Evolutionary conservation across 768 basidiomycete species (phyloP).

Genomic region (Russula lepida): DNA sequence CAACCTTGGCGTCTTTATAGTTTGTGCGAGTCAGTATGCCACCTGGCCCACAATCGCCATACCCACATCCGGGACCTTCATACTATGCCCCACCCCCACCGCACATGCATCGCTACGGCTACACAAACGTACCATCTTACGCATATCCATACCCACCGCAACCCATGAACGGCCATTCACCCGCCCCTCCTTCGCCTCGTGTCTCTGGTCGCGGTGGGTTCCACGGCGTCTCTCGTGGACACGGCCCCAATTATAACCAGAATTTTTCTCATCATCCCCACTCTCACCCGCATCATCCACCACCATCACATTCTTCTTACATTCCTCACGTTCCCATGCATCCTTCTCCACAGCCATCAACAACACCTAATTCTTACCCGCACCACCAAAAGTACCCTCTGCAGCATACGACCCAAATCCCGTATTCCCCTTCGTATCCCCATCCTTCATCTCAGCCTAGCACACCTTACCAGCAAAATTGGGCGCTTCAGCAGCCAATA

Average conservation of each 20-base stretch:
- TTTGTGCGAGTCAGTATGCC: background rate
- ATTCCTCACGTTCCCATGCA: conserved; percentile 25
- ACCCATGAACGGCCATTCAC: conserved; percentile 35
- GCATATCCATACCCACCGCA: conserved; percentile 29
- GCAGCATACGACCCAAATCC: conserved; percentile 24
- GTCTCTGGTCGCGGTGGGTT: conserved; percentile 30
- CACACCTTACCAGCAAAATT: conserved; percentile 34
- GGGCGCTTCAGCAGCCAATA: conserved; percentile 39
- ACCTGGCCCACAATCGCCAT: conserved; percentile 28
- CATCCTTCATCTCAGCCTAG: conserved; percentile 21
- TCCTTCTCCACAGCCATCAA: conserved; percentile 23
- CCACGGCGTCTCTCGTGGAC: conserved; percentile 26
- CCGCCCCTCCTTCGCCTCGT: conserved; percentile 32
- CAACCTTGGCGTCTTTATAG: background rate
- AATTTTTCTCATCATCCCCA: conserved; percentile 30
- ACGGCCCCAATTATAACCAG: conserved; percentile 34
- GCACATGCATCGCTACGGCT: conserved; percentile 24
- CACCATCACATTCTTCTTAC: conserved; percentile 33
- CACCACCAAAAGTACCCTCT: conserved; percentile 28
- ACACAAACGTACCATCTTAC: conserved; percentile 24
- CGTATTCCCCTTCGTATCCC: conserved; percentile 26
- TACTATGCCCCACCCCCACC: conserved; percentile 27
- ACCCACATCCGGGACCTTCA: conserved; percentile 30
- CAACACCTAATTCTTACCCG: conserved; percentile 26
- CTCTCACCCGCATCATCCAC: conserved; percentile 32